Evolutionary conservation across 108 stramenopile genomes (phyloP).

Genomic region (Stephanodiscus minutulus): DNA sequence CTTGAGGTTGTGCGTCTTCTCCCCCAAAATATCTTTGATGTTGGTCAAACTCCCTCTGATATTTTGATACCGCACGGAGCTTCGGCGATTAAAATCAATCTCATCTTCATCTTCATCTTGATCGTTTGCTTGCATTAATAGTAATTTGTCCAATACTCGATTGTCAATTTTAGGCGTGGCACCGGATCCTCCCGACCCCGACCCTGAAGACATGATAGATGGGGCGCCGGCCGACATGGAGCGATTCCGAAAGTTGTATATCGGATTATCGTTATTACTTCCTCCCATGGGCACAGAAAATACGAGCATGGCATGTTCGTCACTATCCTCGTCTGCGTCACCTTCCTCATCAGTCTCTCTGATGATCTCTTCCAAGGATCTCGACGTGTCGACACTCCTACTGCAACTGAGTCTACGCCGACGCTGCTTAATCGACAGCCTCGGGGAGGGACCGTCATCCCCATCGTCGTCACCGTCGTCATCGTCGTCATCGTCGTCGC

Average conservation of each 20-base stretch:
- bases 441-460: conserved; percentile 1
- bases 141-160: neutral
- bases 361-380: neutral
- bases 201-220: neutral
- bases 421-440: conserved; percentile 2
- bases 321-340: neutral
- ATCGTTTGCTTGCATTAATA: neutral
- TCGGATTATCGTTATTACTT: neutral
- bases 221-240: neutral
- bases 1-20: neutral
- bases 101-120: neutral
- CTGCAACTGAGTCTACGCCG: neutral
- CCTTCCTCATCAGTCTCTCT: neutral
- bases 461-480: conserved; percentile 6
- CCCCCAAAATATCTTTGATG: neutral
- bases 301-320: neutral
- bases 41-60: neutral
- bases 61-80: conserved; percentile 1
- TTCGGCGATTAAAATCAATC: neutral
- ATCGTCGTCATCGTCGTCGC: neutral
- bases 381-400: neutral
- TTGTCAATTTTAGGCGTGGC: neutral
- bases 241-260: too few species aligned
- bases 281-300: neutral
- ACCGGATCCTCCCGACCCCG: neutral